Conservation (phyloP, 1,284 basidiomycete genomes). For the Chondrostereum purpureum region DNA sequence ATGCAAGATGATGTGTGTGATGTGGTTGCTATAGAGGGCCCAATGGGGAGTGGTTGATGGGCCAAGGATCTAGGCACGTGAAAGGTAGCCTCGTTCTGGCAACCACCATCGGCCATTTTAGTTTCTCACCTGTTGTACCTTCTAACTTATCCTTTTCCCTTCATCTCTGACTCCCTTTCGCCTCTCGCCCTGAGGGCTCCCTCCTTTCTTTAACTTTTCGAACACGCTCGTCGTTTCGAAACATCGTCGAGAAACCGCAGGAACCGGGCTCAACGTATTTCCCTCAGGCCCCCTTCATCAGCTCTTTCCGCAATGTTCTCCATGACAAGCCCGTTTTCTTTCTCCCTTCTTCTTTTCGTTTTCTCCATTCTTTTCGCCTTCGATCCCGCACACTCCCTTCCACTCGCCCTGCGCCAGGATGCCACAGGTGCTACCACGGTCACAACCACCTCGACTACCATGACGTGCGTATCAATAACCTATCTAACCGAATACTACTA, state of each 20-base stretch:
- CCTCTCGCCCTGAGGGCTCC: slow-evolving; percentile 47
- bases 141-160: slow-evolving; percentile 20
- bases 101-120: background rate
- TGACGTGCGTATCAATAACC: slow-evolving; percentile 15
- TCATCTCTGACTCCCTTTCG: slow-evolving; percentile 19
- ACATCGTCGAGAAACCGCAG: slow-evolving; percentile 39
- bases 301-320: slow-evolving; percentile 28
- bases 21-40: background rate
- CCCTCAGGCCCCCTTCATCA: slow-evolving; percentile 24
- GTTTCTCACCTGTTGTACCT: too few species aligned
- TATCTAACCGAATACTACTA: background rate
- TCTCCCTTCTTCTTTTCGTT: slow-evolving; percentile 26
- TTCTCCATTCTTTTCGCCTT: slow-evolving; percentile 17
- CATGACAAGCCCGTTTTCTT: slow-evolving; percentile 19
- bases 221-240: slow-evolving; percentile 29
- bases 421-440: slow-evolving; percentile 16
- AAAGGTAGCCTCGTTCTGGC: background rate
- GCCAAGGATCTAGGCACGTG: background rate
- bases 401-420: slow-evolving; percentile 12
- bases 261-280: slow-evolving; percentile 43
- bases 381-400: slow-evolving; percentile 20
- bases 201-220: slow-evolving; percentile 42
- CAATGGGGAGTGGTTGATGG: background rate
- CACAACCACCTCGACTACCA: slow-evolving; percentile 16
- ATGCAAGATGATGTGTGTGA: background rate